phyloP scores from a whole-genome alignment of 192 early-diverging fungal genomes.

The Neocallimastix lanati region DNA sequence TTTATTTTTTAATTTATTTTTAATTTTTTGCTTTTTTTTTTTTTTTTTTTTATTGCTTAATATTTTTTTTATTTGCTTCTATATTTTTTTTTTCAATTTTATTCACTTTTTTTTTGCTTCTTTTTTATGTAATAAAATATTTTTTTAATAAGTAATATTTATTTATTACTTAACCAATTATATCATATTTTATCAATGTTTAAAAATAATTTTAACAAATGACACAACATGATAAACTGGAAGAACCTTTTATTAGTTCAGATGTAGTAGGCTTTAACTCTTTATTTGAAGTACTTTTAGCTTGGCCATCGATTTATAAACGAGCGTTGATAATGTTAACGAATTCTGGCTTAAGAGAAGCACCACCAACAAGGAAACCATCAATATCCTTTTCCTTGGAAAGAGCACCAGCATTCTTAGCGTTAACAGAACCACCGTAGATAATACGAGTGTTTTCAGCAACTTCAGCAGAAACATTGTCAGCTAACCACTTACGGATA shows the following conservation, averaged over 20 bases:
- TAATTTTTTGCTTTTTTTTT: too few species aligned
- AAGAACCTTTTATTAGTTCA: background rate
- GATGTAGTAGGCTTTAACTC: background rate
- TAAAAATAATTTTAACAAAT: background rate
- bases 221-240: background rate
- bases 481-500: constrained; percentile 73
- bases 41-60: too few species aligned
- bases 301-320: background rate
- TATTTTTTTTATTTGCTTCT: too few species aligned
- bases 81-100: too few species aligned
- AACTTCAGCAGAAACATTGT: constrained; percentile 65
- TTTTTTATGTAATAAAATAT: too few species aligned
- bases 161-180: background rate
- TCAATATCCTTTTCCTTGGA: constrained; percentile 80
- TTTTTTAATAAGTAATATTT: too few species aligned
- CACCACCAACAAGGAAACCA: constrained; percentile 98
- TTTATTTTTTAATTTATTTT: too few species aligned
- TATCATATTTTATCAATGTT: background rate
- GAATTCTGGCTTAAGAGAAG: constrained; percentile 85
- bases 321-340: constrained; percentile 24
- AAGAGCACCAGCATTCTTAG: constrained; percentile 61
- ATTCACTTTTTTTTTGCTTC: too few species aligned
- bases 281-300: background rate
- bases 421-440: constrained; percentile 90
- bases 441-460: constrained; percentile 81